Percentiles rank a stretch among this genome's conserved stretches.
phyloP scores from a whole-genome alignment of 2,329 filamentous ascomycete species.

The Nemania bipapillata region DNA sequence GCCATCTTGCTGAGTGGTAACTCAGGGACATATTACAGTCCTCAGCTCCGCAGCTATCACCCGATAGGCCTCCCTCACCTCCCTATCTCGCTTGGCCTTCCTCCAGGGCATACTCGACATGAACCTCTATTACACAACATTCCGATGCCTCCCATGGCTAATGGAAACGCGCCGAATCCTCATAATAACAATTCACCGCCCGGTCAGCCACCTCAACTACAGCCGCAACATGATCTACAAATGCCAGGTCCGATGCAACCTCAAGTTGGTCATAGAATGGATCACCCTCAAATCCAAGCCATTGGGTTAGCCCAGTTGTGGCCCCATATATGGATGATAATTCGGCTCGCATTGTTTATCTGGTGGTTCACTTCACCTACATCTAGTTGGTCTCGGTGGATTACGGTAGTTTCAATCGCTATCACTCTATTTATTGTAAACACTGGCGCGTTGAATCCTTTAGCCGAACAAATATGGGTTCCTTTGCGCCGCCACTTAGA shows the following conservation, averaged over 20 bases:
- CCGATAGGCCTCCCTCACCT: constrained; percentile 31
- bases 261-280: constrained; percentile 47
- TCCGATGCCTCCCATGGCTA: constrained; percentile 27
- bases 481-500: constrained; percentile 70
- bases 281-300: constrained; percentile 51
- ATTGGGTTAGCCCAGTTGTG: constrained; percentile 59
- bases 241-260: constrained; percentile 47
- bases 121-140: constrained; percentile 37
- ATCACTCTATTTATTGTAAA: constrained; percentile 68
- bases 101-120: constrained; percentile 33
- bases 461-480: constrained; percentile 66
- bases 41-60: constrained; percentile 48
- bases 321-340: constrained; percentile 71
- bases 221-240: constrained; percentile 46
- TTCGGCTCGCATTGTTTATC: constrained; percentile 68
- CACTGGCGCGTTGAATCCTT: constrained; percentile 67
- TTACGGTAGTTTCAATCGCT: constrained; percentile 65
- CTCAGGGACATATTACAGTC: constrained; percentile 64
- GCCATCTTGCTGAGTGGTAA: constrained; percentile 66
- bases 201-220: constrained; percentile 46
- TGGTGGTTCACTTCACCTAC: constrained; percentile 72
- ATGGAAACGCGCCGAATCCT: constrained; percentile 35
- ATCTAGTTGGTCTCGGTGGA: constrained; percentile 69
- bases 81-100: constrained; percentile 28
- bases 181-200: constrained; percentile 44